phyloP scores from a whole-genome alignment of 177 flowering plant species.

The Vitis hybrid region DNA sequence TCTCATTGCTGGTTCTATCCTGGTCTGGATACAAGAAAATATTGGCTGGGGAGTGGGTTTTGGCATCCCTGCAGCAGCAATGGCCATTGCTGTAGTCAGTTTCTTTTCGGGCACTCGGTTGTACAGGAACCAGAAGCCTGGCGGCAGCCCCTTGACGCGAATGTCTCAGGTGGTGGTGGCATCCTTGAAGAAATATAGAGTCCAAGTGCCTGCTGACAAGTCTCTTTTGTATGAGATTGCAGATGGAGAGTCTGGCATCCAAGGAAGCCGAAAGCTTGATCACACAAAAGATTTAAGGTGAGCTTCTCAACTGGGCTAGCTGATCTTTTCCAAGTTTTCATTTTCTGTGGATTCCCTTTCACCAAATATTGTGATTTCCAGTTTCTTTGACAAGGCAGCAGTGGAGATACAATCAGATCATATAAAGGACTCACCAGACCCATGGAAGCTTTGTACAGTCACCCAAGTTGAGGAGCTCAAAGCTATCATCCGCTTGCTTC shows the following conservation, averaged over 20 bases:
- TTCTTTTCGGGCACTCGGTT: slow-evolving; percentile 62
- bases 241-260: slow-evolving; percentile 54
- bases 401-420: slow-evolving; percentile 45
- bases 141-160: slow-evolving; percentile 73
- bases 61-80: slow-evolving; percentile 71
- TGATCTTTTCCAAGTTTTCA: background rate
- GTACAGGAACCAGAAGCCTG: slow-evolving; percentile 64
- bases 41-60: slow-evolving; percentile 82
- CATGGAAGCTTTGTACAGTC: slow-evolving; percentile 79
- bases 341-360: background rate
- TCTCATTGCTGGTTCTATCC: slow-evolving; percentile 55
- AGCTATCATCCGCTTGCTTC: slow-evolving; percentile 58
- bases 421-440: slow-evolving; percentile 30
- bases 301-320: background rate
- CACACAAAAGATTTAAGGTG: slow-evolving; percentile 59
- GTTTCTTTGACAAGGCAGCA: slow-evolving; percentile 83
- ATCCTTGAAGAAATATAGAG: slow-evolving; percentile 41
- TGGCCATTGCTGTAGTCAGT: slow-evolving; percentile 62
- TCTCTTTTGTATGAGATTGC: slow-evolving; percentile 57
- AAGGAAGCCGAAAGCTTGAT: slow-evolving; percentile 77
- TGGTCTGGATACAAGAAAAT: slow-evolving; percentile 63
- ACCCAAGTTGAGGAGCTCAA: slow-evolving; percentile 88
- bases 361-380: slow-evolving; percentile 21
- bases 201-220: slow-evolving; percentile 53
- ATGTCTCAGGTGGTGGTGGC: slow-evolving; percentile 59